Conservation (phyloP, 164 flowering plant genomes). For the Nelumbo lutea region DNA sequence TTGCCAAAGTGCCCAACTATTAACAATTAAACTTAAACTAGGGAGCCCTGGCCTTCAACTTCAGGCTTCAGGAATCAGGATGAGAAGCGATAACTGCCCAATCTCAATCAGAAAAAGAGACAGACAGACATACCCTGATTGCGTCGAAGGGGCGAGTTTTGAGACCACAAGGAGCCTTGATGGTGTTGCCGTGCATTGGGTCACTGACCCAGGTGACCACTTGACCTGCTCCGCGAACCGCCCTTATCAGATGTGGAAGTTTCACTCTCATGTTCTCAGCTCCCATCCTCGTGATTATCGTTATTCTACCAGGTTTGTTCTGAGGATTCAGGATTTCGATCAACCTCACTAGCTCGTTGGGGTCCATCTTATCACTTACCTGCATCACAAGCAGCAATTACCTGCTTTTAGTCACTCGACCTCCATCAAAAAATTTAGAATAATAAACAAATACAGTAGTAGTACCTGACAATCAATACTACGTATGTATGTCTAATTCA, state of each 20-base stretch:
- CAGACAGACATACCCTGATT: not conserved
- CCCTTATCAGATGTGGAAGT: conserved; percentile 50
- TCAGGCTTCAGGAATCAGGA: no score
- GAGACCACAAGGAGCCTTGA: conserved; percentile 16
- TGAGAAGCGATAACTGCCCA: no score
- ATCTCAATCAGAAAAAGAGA: no score
- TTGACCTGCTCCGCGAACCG: conserved; percentile 41
- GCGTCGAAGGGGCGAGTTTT: not conserved
- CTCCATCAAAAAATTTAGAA: not conserved
- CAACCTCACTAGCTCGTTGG: conserved; percentile 39
- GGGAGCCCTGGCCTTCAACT: not conserved
- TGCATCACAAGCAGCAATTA: conserved; percentile 15
- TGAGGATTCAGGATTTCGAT: conserved; percentile 38
- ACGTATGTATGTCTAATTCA: not conserved
- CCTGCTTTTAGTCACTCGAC: not conserved
- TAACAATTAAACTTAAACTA: not conserved
- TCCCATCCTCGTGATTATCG: conserved; percentile 45
- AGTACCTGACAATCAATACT: no score
- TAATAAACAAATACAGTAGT: no score
- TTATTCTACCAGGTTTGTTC: conserved; percentile 48
- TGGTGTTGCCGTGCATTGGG: conserved; percentile 56
- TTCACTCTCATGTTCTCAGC: conserved; percentile 49
- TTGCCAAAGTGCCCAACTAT: not conserved
- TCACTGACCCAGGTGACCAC: conserved; percentile 52
- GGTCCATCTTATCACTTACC: conserved; percentile 57